phyloP scores from a whole-genome alignment of 2,329 filamentous ascomycete species.

The Nigrospora sphaerica region DNA sequence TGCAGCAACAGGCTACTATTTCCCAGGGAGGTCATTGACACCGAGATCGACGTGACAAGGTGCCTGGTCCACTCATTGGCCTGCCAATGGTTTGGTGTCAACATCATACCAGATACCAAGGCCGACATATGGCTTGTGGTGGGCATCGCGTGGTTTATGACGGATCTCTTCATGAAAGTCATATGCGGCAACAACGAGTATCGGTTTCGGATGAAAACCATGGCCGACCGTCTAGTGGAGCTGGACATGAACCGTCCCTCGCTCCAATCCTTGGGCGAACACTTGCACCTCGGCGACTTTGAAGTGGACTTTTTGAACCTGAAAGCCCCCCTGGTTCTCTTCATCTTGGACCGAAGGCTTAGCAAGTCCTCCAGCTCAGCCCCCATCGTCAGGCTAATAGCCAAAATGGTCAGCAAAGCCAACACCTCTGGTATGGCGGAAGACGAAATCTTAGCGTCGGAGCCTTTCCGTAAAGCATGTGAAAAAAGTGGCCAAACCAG shows the following conservation, averaged over 20 bases:
- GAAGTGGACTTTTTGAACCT: constrained; percentile 85
- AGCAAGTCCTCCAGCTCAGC: constrained; percentile 81
- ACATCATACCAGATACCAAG: constrained; percentile 76
- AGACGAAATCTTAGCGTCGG: constrained; percentile 67
- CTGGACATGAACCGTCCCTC: constrained; percentile 77
- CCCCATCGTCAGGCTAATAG: constrained; percentile 79
- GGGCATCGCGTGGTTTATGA: constrained; percentile 90
- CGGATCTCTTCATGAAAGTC: constrained; percentile 83
- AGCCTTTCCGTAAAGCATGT: constrained; percentile 73
- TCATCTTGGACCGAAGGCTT: constrained; percentile 86
- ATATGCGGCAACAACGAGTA: constrained; percentile 95
- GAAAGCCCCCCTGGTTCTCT: constrained; percentile 85
- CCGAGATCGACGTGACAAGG: constrained; percentile 73
- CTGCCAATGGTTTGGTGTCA: constrained; percentile 90
- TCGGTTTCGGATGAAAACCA: constrained; percentile 78
- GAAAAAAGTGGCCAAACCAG: constrained; percentile 85
- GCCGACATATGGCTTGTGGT: constrained; percentile 84
- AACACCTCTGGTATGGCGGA: constrained; percentile 56
- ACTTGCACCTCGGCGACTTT: constrained; percentile 73
- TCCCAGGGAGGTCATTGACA: constrained; percentile 77
- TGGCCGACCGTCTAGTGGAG: constrained; percentile 75
- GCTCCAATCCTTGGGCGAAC: constrained; percentile 70
- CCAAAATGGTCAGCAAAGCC: constrained; percentile 76
- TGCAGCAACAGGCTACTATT: constrained; percentile 83
- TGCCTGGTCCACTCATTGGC: constrained; percentile 77